Base-by-base conservation (phyloP, 352 stramenopile species). In the Pilasporangium apinafurcum region DNA sequence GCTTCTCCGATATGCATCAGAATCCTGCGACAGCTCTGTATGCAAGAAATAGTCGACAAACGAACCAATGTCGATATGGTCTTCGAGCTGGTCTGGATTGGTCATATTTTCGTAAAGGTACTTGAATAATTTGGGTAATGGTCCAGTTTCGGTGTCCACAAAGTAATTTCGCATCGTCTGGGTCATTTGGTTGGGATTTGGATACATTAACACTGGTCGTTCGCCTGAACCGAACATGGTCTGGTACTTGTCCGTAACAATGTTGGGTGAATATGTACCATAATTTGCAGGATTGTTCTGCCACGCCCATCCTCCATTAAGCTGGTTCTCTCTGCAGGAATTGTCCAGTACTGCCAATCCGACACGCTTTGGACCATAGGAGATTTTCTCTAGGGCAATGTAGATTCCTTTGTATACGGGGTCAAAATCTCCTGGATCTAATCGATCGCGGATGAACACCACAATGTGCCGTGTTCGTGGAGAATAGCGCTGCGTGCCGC, bases 291-390 rank as follows among this genome's bases (percentile, higher is more conserved):
- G 80, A 39, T 92, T 70, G 48, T 86, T 86, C 46, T 83, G 71
- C 79, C 79, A 92, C 35, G 76, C 76, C 79, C 79, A 92, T 24
- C 79, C 79, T 13, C 79, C 79, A 12, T 48, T 68, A 42, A 86
- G 31, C 14, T 82, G 68, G n/a, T 64, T 52, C 1, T 33, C 41
- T 3, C 51, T 55, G 44, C 75, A 88, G 7, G 47, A 26, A 1
- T 59, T 31, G 37, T 82, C 48, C 41, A 89, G 68, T 7, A 56
- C 52, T 13, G 79, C 74, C 9, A 92, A 48, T 5, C 73, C 68
- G 5, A 86, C 69, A 22, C 81, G 79, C 56, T 83, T 73, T 25
- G 62, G 60, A 38, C 79, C 79, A 43, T 88, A 92, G 24, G 68
- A 67, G 0, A 81, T 65, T 50, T 88, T 92, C 52, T 92, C 79